Base-by-base conservation (phyloP, 2,329 filamentous ascomycete species). In the Chrysosporium queenslandicum region DNA sequence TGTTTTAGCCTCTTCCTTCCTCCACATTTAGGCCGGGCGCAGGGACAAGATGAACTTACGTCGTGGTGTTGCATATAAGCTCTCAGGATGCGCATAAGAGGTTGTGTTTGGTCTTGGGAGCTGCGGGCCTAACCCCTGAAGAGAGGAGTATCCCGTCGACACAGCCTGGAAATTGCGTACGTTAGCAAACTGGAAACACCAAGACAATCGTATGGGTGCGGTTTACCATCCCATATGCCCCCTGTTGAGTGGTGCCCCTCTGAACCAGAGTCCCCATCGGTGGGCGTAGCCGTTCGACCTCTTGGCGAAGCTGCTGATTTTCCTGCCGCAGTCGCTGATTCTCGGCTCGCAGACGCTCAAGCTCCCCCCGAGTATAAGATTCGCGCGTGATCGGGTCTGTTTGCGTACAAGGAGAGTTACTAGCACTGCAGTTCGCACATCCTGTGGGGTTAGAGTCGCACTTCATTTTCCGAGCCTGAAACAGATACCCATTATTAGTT, bases 361-460 rank as follows among this genome's bases (percentile, higher is more conserved):
- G 18, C 29, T 56, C 58, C 27, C 64, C 63, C 14, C 63, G 64
- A 2, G 48, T 46, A 25, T 49, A 50, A 1, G 59, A 58, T 20
- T 55, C 47, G 2, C 56, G 57, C 5, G 59, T 61, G 16, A 61
- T 56, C 6, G 54, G 58, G 45, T 65, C 59, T n/a, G 63, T 63
- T 4, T 58, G 53, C 3, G 48, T 54, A 46, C 64, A 67, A 1
- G 50, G 41, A 0, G 56, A 9, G 8, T 53, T 48, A 1, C 23
- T 39, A 6, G 42, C 29, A 12, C 37, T 11, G 41, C 61, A 65
- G 7, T 58, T 56, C 2, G 27, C 49, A 29, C 64, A 66, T 12
- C 58, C 56, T 1, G 30, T 18, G 2, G 45, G 25, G 7, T 57
- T 50, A 1, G 48, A 48, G 25, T 64, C 61, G 39, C 64, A 66